Percentiles rank a stretch among this genome's conserved stretches.
Evolutionary conservation across 2,329 filamentous ascomycete genomes (phyloP).

Genomic region (Paraphaeosphaeria minitans): DNA sequence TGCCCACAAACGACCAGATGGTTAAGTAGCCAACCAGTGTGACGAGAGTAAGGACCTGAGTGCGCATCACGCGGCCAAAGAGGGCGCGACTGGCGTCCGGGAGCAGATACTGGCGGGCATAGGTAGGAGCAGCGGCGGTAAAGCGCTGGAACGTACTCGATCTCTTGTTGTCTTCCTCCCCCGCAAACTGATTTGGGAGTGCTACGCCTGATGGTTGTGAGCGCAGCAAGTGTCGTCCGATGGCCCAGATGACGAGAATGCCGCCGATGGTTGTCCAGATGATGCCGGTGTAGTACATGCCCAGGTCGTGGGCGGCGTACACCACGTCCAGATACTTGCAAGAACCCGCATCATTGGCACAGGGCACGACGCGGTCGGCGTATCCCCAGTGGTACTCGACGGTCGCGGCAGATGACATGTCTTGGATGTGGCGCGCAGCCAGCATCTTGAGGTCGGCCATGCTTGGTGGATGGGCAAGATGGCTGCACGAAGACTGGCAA

Average conservation of each 20-base stretch:
- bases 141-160: conserved; percentile 32
- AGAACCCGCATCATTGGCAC: conserved; percentile 61
- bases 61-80: conserved; percentile 70
- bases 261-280: conserved; percentile 61
- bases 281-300: conserved; percentile 62
- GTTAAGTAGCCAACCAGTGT: conserved; percentile 66
- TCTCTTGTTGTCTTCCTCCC: conserved; percentile 29
- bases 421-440: conserved; percentile 50
- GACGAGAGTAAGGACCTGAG: conserved; percentile 68
- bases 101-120: conserved; percentile 61
- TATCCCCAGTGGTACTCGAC: conserved; percentile 63
- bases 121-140: conserved; percentile 47
- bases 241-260: conserved; percentile 53
- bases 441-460: conserved; percentile 28
- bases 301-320: conserved; percentile 59
- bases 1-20: conserved; percentile 68
- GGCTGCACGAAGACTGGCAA: conserved; percentile 4
- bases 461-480: neutral
- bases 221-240: conserved; percentile 40
- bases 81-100: conserved; percentile 62
- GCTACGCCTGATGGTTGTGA: conserved; percentile 34
- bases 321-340: conserved; percentile 64
- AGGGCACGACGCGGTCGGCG: conserved; percentile 58
- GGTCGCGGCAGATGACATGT: conserved; percentile 46
- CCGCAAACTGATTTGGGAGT: conserved; percentile 20